Conservation (phyloP, 2,329 filamentous ascomycete genomes). For the Fusarium mexicanum region DNA sequence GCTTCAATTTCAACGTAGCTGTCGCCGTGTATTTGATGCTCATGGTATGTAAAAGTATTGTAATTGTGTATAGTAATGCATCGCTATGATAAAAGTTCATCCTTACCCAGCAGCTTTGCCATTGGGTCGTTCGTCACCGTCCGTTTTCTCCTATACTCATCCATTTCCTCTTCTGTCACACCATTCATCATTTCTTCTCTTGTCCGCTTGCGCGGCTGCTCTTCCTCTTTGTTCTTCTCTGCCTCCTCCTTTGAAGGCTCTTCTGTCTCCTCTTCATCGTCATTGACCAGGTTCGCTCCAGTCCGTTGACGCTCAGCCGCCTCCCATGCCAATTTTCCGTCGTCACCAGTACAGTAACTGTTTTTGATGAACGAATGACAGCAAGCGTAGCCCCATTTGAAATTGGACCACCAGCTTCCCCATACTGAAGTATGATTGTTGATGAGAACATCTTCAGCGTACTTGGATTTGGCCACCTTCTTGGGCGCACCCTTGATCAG, state of each 20-base stretch:
- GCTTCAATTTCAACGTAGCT: not conserved
- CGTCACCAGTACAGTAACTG: slow-evolving; percentile 95
- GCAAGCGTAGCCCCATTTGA: slow-evolving; percentile 95
- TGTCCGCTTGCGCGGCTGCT: slow-evolving; percentile 72
- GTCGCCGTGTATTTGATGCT: not conserved
- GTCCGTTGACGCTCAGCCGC: slow-evolving; percentile 72
- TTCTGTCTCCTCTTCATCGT: slow-evolving; percentile 40
- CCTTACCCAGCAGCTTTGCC: slow-evolving; percentile 80
- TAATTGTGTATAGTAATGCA: not conserved
- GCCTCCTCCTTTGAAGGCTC: slow-evolving; percentile 42
- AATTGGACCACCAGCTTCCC: slow-evolving; percentile 97
- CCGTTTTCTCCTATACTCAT: slow-evolving; percentile 82
- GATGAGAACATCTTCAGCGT: slow-evolving; percentile 84
- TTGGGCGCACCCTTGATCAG: slow-evolving; percentile 88
- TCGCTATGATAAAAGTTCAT: slow-evolving; percentile 58
- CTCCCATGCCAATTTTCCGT: slow-evolving; percentile 83
- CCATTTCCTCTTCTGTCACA: slow-evolving; percentile 84
- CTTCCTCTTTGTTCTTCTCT: slow-evolving; percentile 46
- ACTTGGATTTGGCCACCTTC: slow-evolving; percentile 85
- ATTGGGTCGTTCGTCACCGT: slow-evolving; percentile 84
- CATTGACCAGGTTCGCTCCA: slow-evolving; percentile 54
- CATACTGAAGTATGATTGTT: slow-evolving; percentile 95
- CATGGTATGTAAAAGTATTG: not conserved
- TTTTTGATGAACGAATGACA: slow-evolving; percentile 96
- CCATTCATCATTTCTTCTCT: slow-evolving; percentile 81